A percentile compares a stretch with the other conserved stretches of the same genome.
Evolutionary conservation across 2,329 filamentous ascomycete species (phyloP).

Genomic region (Neofusicoccum laricinum): DNA sequence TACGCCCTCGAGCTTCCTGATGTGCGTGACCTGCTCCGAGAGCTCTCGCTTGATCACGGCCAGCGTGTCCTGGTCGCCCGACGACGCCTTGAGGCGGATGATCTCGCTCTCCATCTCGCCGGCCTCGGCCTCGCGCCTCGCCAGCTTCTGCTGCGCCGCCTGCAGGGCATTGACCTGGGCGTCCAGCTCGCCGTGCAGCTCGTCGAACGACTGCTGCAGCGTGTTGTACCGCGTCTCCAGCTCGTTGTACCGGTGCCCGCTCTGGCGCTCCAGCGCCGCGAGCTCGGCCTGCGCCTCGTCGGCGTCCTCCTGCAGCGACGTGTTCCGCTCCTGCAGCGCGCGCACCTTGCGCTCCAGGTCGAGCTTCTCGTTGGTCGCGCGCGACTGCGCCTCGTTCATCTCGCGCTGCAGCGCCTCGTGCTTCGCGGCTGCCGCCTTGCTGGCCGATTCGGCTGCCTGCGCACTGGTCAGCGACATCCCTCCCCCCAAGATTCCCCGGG

Average conservation of each 20-base stretch:
- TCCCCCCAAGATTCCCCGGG: background rate
- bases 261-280: slow-evolving; percentile 66
- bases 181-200: slow-evolving; percentile 58
- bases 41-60: slow-evolving; percentile 83
- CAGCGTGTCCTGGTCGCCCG: slow-evolving; percentile 81
- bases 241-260: slow-evolving; percentile 56
- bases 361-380: slow-evolving; percentile 54
- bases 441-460: slow-evolving; percentile 52
- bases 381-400: slow-evolving; percentile 53
- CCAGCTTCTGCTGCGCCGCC: slow-evolving; percentile 63
- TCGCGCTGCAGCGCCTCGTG: slow-evolving; percentile 55
- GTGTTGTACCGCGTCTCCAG: slow-evolving; percentile 59
- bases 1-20: slow-evolving; percentile 74
- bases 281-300: slow-evolving; percentile 78
- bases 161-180: slow-evolving; percentile 57
- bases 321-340: slow-evolving; percentile 65
- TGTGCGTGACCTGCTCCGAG: slow-evolving; percentile 88
- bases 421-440: slow-evolving; percentile 52
- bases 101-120: slow-evolving; percentile 80
- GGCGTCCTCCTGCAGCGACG: slow-evolving; percentile 72
- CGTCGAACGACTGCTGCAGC: slow-evolving; percentile 57
- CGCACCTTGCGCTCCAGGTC: slow-evolving; percentile 56
- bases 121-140: slow-evolving; percentile 66
- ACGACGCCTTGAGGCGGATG: slow-evolving; percentile 77
- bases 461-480: background rate